phyloP scores from a whole-genome alignment of 805 yeast genomes.

The Sugiyamaella qingdaonensis region DNA sequence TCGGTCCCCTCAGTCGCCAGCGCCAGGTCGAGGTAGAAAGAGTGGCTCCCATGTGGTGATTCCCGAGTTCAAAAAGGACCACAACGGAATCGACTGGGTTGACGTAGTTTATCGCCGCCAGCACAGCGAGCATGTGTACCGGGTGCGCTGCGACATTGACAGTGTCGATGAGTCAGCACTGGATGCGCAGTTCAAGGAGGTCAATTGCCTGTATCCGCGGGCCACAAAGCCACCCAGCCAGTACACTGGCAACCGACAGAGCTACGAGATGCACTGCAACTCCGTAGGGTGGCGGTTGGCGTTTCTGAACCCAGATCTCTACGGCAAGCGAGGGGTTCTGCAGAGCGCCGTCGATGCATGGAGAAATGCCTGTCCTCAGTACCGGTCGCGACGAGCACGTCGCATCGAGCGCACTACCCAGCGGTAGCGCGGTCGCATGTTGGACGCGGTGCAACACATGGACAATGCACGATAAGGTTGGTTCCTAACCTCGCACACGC shows the following conservation, averaged over 20 bases:
- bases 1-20: background rate
- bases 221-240: slow-evolving; percentile 42
- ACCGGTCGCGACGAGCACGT: slow-evolving; percentile 43
- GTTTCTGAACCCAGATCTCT: slow-evolving; percentile 40
- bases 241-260: slow-evolving; percentile 43
- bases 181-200: slow-evolving; percentile 32
- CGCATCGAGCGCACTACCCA: slow-evolving; percentile 5
- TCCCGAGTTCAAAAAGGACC: slow-evolving; percentile 22
- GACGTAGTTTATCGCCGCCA: slow-evolving; percentile 34
- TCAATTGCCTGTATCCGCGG: slow-evolving; percentile 48
- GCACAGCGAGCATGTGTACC: slow-evolving; percentile 28
- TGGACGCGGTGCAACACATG: background rate
- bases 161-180: slow-evolving; percentile 25
- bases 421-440: background rate
- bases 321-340: slow-evolving; percentile 42
- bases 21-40: background rate
- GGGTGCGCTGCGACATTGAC: slow-evolving; percentile 35
- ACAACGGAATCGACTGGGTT: slow-evolving; percentile 30
- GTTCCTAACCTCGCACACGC: background rate
- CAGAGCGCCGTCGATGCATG: slow-evolving; percentile 52
- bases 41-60: background rate
- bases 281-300: slow-evolving; percentile 47
- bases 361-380: slow-evolving; percentile 43
- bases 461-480: slow-evolving; percentile 3
- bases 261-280: slow-evolving; percentile 47